These are phyloP conservation scores for Cyclotella choctawhatcheeana DNA, from an alignment of 108 stramenopile genomes.

Conservation along the genomic window DNA sequence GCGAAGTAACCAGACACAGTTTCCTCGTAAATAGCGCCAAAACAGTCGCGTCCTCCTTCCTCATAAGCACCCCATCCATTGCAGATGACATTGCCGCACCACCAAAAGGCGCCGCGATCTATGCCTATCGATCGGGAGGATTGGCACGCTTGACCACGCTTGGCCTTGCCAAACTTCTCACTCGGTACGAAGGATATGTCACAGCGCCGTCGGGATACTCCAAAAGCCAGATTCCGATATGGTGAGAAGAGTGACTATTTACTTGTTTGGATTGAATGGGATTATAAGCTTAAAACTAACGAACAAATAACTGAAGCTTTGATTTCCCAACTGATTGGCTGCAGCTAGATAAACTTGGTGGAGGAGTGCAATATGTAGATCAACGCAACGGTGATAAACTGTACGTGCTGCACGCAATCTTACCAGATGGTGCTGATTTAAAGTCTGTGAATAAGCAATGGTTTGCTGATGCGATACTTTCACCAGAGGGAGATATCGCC, in stretches of 20 bases:
- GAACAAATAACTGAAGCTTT: no score
- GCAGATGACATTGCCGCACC: conserved; percentile 4
- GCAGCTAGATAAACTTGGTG: conserved; percentile 67
- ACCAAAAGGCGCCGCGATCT: not conserved
- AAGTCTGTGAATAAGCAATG: conserved; percentile 55
- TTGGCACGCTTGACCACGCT: not conserved
- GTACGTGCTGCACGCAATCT: conserved; percentile 62
- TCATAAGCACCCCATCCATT: not conserved
- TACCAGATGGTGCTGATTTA: conserved; percentile 59
- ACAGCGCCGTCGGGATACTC: not conserved
- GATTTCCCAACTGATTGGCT: conserved; percentile 84
- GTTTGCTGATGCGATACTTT: conserved; percentile 65
- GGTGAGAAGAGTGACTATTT: no score
- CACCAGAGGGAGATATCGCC: conserved; percentile 62
- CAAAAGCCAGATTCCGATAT: conserved; percentile 22
- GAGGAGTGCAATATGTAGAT: conserved; percentile 81
- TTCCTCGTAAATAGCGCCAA: not conserved
- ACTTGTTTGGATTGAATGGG: no score
- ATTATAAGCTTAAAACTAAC: no score
- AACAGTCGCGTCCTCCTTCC: not conserved
- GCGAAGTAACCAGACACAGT: not conserved
- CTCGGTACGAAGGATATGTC: conserved; percentile 9
- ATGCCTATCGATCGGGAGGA: conserved; percentile 11
- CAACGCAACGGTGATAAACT: conserved; percentile 83
- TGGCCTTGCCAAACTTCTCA: conserved; percentile 2